Evolutionary conservation across 139 green algal species (phyloP).

Genomic region (Diplosphaera chodatii): DNA sequence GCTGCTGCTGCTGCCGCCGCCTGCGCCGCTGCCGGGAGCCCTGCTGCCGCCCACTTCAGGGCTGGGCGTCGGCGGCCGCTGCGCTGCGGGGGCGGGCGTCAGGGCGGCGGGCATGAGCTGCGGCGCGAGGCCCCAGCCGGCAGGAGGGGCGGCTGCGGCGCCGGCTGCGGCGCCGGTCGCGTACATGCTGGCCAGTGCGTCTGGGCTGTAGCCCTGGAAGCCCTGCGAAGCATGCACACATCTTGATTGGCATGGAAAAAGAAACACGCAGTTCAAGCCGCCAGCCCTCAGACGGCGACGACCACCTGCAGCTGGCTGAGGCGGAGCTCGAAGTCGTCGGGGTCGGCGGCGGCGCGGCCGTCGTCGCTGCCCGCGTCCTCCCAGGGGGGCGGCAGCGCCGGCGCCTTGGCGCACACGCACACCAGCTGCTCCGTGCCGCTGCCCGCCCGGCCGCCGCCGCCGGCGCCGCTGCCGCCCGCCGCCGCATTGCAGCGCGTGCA

Average conservation of each 20-base stretch:
- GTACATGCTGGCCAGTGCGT: neutral
- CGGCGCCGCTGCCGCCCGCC: conserved; percentile 13
- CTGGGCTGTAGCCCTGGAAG: neutral
- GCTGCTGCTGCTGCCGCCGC: too few relatives aligned
- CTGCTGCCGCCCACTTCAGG: too few relatives aligned
- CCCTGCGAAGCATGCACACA: too few relatives aligned
- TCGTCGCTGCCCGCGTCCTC: neutral
- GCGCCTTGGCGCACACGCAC: neutral
- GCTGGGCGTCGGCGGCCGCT: neutral
- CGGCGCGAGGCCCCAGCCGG: neutral
- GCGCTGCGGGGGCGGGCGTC: too few relatives aligned
- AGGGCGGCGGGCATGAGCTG: neutral
- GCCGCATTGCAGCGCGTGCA: conserved; percentile 39
- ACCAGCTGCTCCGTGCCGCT: neutral
- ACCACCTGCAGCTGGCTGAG: neutral
- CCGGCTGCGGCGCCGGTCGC: too few relatives aligned
- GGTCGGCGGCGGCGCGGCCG: neutral
- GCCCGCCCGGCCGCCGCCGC: too few relatives aligned
- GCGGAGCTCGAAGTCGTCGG: neutral
- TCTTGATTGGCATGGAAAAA: too few relatives aligned
- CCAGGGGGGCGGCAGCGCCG: neutral
- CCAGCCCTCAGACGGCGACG: too few relatives aligned
- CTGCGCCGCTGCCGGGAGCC: too few relatives aligned
- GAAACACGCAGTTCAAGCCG: too few relatives aligned
- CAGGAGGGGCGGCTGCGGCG: neutral